phyloP scores from a whole-genome alignment of 257 asterid genomes.

The Rhazya stricta region DNA sequence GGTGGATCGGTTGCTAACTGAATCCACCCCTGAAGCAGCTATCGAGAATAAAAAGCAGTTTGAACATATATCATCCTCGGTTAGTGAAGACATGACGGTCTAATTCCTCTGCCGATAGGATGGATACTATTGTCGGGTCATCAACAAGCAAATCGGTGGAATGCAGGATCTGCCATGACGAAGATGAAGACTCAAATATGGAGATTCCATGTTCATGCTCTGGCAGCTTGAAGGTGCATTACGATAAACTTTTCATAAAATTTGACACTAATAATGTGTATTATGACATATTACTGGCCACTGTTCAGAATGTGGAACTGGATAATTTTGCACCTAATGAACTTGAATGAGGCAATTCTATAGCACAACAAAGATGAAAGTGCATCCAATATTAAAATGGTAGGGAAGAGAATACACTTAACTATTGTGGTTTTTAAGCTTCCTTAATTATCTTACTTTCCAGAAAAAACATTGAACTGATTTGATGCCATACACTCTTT shows the following conservation, averaged over 20 bases:
- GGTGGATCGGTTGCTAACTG: slow-evolving; percentile 45
- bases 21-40: slow-evolving; percentile 43
- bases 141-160: slow-evolving; percentile 41
- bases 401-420: background rate
- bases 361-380: background rate
- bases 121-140: slow-evolving; percentile 43
- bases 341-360: background rate
- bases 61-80: slow-evolving; percentile 24
- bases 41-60: slow-evolving; percentile 33
- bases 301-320: background rate
- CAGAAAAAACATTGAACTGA: no score
- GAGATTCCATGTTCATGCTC: slow-evolving; percentile 84
- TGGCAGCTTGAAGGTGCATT: slow-evolving; percentile 79
- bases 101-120: slow-evolving; percentile 40
- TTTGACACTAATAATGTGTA: no score
- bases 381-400: background rate
- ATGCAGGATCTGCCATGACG: slow-evolving; percentile 92
- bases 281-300: background rate
- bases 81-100: slow-evolving; percentile 22
- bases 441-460: background rate
- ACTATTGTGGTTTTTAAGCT: background rate
- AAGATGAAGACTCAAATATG: slow-evolving; percentile 71
- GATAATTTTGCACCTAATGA: background rate
- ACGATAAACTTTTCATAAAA: background rate
- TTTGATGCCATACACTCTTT: background rate